Evolutionary conservation across 805 yeast genomes (phyloP).

Genomic region (Nakazawaea sp.): DNA sequence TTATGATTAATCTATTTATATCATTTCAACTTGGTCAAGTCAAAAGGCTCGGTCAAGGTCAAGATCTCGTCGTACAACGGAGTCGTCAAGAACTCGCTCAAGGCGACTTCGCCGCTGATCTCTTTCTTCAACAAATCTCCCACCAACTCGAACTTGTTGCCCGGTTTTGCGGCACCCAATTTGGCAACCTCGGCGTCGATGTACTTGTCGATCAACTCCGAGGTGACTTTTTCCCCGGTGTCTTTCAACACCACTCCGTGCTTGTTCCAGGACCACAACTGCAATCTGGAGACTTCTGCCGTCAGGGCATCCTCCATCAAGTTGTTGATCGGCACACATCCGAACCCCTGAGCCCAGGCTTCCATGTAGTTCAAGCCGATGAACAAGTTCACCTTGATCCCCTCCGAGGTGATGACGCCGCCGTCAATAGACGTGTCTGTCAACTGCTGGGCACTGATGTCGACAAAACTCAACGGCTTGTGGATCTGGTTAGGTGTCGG

Average conservation of each 20-base stretch:
- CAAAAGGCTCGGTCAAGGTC: constrained; percentile 31
- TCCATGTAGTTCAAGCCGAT: constrained; percentile 79
- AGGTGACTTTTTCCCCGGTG: constrained; percentile 49
- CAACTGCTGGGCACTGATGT: constrained; percentile 48
- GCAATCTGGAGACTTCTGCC: constrained; percentile 81
- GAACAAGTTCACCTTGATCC: constrained; percentile 64
- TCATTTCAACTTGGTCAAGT: constrained; percentile 22
- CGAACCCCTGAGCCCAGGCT: constrained; percentile 79
- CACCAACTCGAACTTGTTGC: constrained; percentile 64
- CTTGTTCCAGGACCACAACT: constrained; percentile 78
- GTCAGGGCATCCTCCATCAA: constrained; percentile 91
- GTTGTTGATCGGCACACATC: constrained; percentile 81
- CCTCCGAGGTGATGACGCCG: constrained; percentile 60
- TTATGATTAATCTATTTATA: too few species aligned
- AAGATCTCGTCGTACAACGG: constrained; percentile 69
- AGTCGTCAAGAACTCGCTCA: constrained; percentile 73
- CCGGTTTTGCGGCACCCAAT: constrained; percentile 38
- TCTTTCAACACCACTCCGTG: constrained; percentile 58
- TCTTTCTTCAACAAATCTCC: constrained; percentile 69
- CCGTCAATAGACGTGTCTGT: constrained; percentile 57
- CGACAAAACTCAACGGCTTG: constrained; percentile 14
- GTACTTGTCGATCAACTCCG: constrained; percentile 48
- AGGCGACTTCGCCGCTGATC: constrained; percentile 56
- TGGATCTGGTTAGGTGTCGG: constrained; percentile 75
- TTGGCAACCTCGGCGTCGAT: constrained; percentile 57